phyloP scores from a whole-genome alignment of 305 asterid genomes.

The Plantago rigida region DNA sequence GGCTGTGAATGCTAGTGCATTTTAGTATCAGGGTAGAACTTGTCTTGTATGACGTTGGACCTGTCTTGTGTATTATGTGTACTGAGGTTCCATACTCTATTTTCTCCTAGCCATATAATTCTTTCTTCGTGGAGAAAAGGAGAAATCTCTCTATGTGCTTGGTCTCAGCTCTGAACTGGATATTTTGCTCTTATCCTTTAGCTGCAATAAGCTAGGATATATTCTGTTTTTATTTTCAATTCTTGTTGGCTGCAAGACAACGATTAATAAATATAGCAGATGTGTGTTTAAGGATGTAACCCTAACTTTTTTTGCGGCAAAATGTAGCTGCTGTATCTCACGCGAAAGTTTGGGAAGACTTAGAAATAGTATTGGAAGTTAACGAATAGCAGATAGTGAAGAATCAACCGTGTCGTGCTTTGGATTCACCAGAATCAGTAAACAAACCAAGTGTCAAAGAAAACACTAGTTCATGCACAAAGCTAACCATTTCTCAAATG shows the following conservation, averaged over 20 bases:
- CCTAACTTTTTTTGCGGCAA: too few relatives aligned
- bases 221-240: background rate
- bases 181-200: background rate
- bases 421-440: too few relatives aligned
- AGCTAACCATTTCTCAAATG: background rate
- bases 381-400: too few relatives aligned
- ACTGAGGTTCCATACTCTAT: background rate
- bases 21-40: background rate
- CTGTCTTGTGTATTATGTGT: background rate
- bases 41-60: background rate
- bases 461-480: too few relatives aligned
- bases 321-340: too few relatives aligned
- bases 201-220: background rate
- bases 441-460: too few relatives aligned
- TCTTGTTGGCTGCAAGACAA: too few relatives aligned
- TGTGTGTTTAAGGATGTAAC: too few relatives aligned
- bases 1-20: constrained; percentile 41
- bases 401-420: too few relatives aligned
- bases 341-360: too few relatives aligned
- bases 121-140: background rate
- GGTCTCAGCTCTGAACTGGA: background rate
- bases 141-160: background rate
- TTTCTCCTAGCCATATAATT: background rate
- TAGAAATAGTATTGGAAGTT: too few relatives aligned
- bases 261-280: too few relatives aligned